Evolutionary conservation across 75 land plant species (phyloP).

Genomic region (Selaginella tamariscina): DNA sequence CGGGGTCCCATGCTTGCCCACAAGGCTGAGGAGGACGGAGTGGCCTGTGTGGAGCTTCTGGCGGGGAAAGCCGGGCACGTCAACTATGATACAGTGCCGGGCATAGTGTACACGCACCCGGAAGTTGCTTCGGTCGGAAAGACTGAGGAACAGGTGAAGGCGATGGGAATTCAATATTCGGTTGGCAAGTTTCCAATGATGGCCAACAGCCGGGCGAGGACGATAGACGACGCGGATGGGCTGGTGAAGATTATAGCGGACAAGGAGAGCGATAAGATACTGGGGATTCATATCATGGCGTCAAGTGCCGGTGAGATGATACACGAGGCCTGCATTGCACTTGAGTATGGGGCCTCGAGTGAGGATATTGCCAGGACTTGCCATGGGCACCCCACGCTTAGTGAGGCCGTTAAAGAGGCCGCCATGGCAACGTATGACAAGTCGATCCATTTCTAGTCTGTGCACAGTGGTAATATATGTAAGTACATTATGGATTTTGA

Average conservation of each 20-base stretch:
- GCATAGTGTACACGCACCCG: slow-evolving; percentile 7
- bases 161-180: not conserved
- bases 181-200: slow-evolving; percentile 13
- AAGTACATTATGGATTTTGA: no score
- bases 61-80: slow-evolving; percentile 7
- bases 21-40: slow-evolving; percentile 10
- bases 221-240: slow-evolving; percentile 1
- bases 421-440: slow-evolving; percentile 12
- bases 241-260: slow-evolving; percentile 2
- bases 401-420: slow-evolving; percentile 11
- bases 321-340: slow-evolving; percentile 6
- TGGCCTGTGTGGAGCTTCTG: slow-evolving; percentile 3
- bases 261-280: slow-evolving; percentile 21
- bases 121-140: slow-evolving; percentile 1
- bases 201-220: slow-evolving; percentile 8
- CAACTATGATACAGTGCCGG: slow-evolving; percentile 10
- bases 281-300: slow-evolving; percentile 64
- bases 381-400: slow-evolving; percentile 8
- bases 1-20: slow-evolving; percentile 1
- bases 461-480: no score
- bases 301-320: slow-evolving; percentile 10
- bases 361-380: slow-evolving; percentile 11
- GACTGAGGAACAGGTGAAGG: slow-evolving; percentile 7
- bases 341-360: slow-evolving; percentile 9
- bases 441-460: not conserved